Conservation (phyloP, 192 early-diverging fungal genomes). For the Linnemannia exigua region DNA sequence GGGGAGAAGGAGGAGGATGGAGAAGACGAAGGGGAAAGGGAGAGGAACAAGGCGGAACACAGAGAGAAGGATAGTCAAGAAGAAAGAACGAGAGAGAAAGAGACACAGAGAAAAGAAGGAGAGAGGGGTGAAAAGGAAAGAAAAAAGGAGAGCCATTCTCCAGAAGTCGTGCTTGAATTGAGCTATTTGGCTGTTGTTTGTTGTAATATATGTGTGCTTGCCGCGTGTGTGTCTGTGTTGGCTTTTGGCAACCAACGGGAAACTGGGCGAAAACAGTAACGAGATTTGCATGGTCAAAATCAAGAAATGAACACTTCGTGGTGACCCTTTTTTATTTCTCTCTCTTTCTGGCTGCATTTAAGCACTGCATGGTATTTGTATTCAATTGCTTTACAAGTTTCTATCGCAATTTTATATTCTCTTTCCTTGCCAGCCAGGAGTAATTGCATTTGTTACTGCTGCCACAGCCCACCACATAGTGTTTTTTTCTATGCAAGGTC, state of each 20-base stretch:
- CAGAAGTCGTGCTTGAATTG: background rate
- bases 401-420: too few species aligned
- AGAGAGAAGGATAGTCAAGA: background rate
- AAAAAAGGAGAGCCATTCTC: background rate
- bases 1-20: background rate
- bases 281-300: background rate
- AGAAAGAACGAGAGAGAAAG: background rate
- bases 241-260: background rate
- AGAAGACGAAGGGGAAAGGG: background rate
- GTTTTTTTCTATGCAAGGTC: background rate
- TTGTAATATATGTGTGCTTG: too few species aligned
- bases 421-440: background rate
- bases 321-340: background rate
- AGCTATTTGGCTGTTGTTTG: too few species aligned
- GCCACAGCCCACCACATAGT: background rate
- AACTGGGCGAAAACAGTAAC: background rate
- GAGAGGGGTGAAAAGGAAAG: background rate
- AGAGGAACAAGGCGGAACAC: background rate
- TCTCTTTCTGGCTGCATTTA: too few species aligned
- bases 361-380: background rate
- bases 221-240: background rate
- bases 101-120: background rate
- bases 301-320: background rate
- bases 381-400: too few species aligned
- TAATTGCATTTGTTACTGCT: background rate